Percentiles rank a stretch among this genome's conserved stretches.
Conservation (phyloP, 2,329 filamentous ascomycete genomes). For the Colletotrichum tanaceti region DNA sequence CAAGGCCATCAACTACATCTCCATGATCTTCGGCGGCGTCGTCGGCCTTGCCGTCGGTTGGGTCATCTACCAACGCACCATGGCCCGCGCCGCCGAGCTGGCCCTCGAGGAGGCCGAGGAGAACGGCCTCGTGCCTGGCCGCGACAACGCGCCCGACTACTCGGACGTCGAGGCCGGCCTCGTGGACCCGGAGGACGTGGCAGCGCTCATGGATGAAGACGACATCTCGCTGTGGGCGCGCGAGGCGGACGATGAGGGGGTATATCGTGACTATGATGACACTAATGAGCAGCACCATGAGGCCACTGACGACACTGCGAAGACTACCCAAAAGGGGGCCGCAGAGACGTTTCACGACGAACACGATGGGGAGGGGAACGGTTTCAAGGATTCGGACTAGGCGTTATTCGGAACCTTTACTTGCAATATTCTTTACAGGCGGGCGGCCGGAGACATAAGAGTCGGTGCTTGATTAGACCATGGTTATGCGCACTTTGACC, state of each 20-base stretch:
- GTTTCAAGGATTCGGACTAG: conserved; percentile 26
- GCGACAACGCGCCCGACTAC: conserved; percentile 46
- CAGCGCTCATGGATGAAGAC: conserved; percentile 68
- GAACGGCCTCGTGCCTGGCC: conserved; percentile 41
- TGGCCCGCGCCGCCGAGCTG: conserved; percentile 71
- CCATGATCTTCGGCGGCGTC: conserved; percentile 77
- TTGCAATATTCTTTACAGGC: not conserved
- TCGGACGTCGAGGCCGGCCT: conserved; percentile 59
- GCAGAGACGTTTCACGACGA: conserved; percentile 18
- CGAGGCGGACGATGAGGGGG: conserved; percentile 49
- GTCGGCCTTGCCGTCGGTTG: conserved; percentile 82
- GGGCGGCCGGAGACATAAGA: conserved; percentile 23
- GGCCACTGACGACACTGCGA: not conserved
- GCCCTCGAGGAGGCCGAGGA: conserved; percentile 56
- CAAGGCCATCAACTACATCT: conserved; percentile 85
- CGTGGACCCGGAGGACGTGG: conserved; percentile 62
- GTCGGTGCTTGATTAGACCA: not conserved
- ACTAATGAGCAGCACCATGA: conserved; percentile 41
- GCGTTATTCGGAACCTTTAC: not conserved
- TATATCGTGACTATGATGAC: conserved; percentile 49
- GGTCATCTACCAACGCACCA: conserved; percentile 83
- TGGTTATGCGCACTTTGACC: not conserved
- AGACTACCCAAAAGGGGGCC: conserved; percentile 6
- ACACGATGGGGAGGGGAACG: conserved; percentile 4
- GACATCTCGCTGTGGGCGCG: conserved; percentile 70